phyloP scores from a whole-genome alignment of 164 flowering plant species.

The Piper longum region DNA sequence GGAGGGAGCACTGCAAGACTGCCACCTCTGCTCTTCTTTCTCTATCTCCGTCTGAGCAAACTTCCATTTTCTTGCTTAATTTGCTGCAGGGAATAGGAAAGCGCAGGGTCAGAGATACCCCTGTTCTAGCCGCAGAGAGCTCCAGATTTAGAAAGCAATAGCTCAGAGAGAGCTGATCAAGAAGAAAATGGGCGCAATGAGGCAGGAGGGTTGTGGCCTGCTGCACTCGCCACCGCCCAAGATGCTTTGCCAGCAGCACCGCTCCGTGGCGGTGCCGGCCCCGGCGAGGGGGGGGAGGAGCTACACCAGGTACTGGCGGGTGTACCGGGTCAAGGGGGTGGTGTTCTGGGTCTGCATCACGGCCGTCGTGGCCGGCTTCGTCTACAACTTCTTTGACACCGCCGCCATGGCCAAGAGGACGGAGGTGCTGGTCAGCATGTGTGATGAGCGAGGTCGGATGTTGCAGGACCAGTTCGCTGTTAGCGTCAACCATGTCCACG shows the following conservation, averaged over 20 bases:
- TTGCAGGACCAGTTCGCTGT: constrained; percentile 87
- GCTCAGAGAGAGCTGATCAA: constrained; percentile 5
- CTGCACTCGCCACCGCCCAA: constrained; percentile 7
- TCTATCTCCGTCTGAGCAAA: too few relatives aligned
- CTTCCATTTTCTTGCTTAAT: too few relatives aligned
- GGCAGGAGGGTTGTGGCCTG: background rate
- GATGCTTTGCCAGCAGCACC: constrained; percentile 13
- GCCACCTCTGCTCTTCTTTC: too few relatives aligned
- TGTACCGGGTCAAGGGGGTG: constrained; percentile 10
- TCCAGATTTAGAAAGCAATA: constrained; percentile 1
- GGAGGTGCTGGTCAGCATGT: constrained; percentile 59
- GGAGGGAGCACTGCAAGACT: too few relatives aligned
- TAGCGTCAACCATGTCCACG: constrained; percentile 92
- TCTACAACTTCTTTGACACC: constrained; percentile 36
- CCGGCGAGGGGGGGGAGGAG: background rate
- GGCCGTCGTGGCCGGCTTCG: constrained; percentile 13
- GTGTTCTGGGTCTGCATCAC: constrained; percentile 30
- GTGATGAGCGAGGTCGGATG: constrained; percentile 87
- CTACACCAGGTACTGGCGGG: background rate
- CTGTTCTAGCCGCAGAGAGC: constrained; percentile 6
- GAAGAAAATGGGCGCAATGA: constrained; percentile 2
- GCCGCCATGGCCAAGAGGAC: constrained; percentile 41
- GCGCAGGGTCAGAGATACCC: too few relatives aligned
- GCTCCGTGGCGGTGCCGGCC: constrained; percentile 14
- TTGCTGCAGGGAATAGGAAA: too few relatives aligned